A percentile compares a stretch with the other conserved stretches of the same genome.
phyloP scores from a whole-genome alignment of 306 rosid species.

The Pyrus bretschneideri region DNA sequence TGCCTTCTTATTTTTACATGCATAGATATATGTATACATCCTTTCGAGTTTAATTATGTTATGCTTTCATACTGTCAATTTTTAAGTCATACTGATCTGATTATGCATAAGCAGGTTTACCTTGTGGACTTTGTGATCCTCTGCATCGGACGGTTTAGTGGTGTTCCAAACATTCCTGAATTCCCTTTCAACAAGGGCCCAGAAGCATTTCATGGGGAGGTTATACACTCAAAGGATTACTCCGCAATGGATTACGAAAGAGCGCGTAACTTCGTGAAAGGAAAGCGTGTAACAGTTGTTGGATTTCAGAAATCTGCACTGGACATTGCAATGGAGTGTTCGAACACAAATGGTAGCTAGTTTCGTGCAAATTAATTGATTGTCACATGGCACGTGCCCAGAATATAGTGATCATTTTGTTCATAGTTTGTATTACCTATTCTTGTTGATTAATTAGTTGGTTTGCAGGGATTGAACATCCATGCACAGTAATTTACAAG shows the following conservation, averaged over 20 bases:
- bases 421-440: too few relatives aligned
- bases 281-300: conserved; percentile 46
- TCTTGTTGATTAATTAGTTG: not conserved
- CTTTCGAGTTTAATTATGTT: not conserved
- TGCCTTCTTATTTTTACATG: not conserved
- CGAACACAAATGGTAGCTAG: conserved; percentile 37
- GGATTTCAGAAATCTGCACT: conserved; percentile 64
- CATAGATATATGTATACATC: not conserved
- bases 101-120: conserved; percentile 21
- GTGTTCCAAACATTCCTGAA: conserved; percentile 57
- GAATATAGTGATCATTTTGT: too few relatives aligned
- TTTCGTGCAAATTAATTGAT: not conserved
- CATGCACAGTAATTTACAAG: conserved; percentile 55
- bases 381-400: too few relatives aligned
- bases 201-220: conserved; percentile 40
- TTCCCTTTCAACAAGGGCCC: conserved; percentile 57
- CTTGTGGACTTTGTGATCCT: conserved; percentile 57
- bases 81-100: too few relatives aligned
- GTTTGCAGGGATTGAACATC: conserved; percentile 36
- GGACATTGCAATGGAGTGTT: conserved; percentile 58
- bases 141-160: conserved; percentile 70
- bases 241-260: conserved; percentile 40
- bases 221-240: conserved; percentile 47
- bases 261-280: conserved; percentile 29
- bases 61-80: not conserved